Percentiles rank a stretch among this genome's conserved stretches.
Conservation (phyloP, 2,329 filamentous ascomycete genomes). For the Exophiala oligosperma region DNA sequence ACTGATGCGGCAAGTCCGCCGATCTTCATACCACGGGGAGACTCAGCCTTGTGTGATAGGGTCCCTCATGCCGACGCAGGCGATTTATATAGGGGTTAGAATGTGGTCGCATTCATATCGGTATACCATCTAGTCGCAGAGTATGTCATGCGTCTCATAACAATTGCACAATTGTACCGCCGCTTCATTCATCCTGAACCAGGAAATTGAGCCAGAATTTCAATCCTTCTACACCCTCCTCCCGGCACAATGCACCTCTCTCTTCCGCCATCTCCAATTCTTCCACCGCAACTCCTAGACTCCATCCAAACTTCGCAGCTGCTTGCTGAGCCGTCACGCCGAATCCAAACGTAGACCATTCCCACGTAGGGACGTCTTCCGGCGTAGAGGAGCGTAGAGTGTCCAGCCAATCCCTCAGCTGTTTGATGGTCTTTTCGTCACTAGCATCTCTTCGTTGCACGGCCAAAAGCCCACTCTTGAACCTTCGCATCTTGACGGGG, state of each 20-base stretch:
- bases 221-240: conserved; percentile 86
- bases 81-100: not conserved
- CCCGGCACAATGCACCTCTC: conserved; percentile 79
- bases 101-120: not conserved
- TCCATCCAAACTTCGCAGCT: conserved; percentile 92
- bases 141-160: not conserved
- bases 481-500: conserved; percentile 81
- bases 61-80: not conserved
- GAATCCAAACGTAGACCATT: conserved; percentile 74
- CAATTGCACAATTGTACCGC: conserved; percentile 5
- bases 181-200: conserved; percentile 19
- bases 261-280: conserved; percentile 98
- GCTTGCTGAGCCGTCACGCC: conserved; percentile 88
- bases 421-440: conserved; percentile 82
- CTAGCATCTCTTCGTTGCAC: conserved; percentile 86
- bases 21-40: conserved; percentile 3
- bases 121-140: not conserved
- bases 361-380: conserved; percentile 67
- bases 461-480: conserved; percentile 91
- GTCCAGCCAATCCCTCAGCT: conserved; percentile 74
- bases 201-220: conserved; percentile 86
- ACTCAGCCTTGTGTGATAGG: not conserved
- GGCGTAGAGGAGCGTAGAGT: conserved; percentile 61
- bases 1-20: conserved; percentile 17
- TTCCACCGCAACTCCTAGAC: conserved; percentile 90